These are phyloP conservation scores for Testicularia cyperi DNA, from an alignment of 1,284 basidiomycete species.

Conservation along the genomic window DNA sequence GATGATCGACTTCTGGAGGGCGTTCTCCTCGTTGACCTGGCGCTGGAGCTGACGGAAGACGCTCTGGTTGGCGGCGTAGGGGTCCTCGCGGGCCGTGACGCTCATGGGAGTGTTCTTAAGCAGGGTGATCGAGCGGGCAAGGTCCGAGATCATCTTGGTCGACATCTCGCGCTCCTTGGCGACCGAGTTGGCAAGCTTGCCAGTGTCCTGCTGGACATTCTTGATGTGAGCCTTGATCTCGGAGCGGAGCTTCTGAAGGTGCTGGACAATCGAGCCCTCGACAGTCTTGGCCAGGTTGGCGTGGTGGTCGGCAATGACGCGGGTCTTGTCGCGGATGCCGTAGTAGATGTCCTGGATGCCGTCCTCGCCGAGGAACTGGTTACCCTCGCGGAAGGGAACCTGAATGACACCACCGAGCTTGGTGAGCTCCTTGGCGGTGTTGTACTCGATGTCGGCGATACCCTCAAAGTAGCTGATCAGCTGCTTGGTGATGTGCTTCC, in stretches of 20 bases:
- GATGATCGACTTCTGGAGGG: conserved; percentile 95
- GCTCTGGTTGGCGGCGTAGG: conserved; percentile 75
- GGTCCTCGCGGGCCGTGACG: conserved; percentile 80
- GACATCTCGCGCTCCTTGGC: conserved; percentile 92
- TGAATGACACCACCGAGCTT: conserved; percentile 97
- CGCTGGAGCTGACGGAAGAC: conserved; percentile 86
- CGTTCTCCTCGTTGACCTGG: conserved; percentile 91
- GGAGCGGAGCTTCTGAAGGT: conserved; percentile 85
- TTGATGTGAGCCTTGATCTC: conserved; percentile 98
- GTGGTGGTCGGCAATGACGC: conserved; percentile 91
- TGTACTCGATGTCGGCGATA: conserved; percentile 66
- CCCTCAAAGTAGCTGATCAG: conserved; percentile 68
- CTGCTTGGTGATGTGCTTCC: conserved; percentile 81
- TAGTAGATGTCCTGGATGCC: conserved; percentile 82
- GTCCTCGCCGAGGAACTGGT: conserved; percentile 63
- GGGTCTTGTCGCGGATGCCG: conserved; percentile 84
- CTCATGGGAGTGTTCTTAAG: conserved; percentile 94
- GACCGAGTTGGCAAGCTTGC: conserved; percentile 87
- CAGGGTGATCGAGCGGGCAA: conserved; percentile 80
- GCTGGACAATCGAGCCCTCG: conserved; percentile 95
- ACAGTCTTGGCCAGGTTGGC: conserved; percentile 94
- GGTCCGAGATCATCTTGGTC: conserved; percentile 81
- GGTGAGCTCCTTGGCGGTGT: conserved; percentile 88
- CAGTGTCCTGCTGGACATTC: conserved; percentile 95
- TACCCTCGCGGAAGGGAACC: conserved; percentile 91